Percentiles rank a stretch among this genome's conserved stretches.
Evolutionary conservation across 1,284 basidiomycete species (phyloP).

Genomic region (Sporisorium iseilematis-ciliati): DNA sequence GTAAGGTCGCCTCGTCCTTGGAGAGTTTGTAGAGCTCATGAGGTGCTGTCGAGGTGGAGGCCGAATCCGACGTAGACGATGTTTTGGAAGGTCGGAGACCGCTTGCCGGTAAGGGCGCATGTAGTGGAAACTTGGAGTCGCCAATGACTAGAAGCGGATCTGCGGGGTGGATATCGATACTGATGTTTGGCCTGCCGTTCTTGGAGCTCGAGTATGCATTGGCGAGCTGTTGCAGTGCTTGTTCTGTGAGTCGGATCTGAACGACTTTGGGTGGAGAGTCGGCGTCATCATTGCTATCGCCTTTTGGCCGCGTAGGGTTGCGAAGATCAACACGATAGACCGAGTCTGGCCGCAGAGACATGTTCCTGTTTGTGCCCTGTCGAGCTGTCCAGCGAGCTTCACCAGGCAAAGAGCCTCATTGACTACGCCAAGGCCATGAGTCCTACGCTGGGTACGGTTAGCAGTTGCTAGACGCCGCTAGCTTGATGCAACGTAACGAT

Average conservation of each 20-base stretch:
- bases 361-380: background rate
- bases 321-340: slow-evolving; percentile 35
- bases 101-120: slow-evolving; percentile 26
- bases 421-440: background rate
- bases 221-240: slow-evolving; percentile 36
- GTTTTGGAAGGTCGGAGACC: background rate
- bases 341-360: slow-evolving; percentile 39
- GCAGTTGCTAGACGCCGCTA: too few relatives aligned
- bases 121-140: slow-evolving; percentile 20
- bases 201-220: slow-evolving; percentile 4
- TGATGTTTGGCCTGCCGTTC: slow-evolving; percentile 9
- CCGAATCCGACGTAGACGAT: background rate
- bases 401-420: background rate
- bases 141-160: slow-evolving; percentile 37
- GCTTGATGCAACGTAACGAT: background rate
- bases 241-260: slow-evolving; percentile 41
- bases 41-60: slow-evolving; percentile 30
- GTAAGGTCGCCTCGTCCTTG: slow-evolving; percentile 36
- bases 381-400: background rate
- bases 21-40: slow-evolving; percentile 45
- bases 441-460: background rate
- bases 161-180: slow-evolving; percentile 25
- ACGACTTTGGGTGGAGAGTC: slow-evolving; percentile 24
- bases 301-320: background rate
- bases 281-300: background rate